Evolutionary conservation across 2,329 filamentous ascomycete genomes (phyloP).

Genomic region (Penicillium fuscoglaucum): DNA sequence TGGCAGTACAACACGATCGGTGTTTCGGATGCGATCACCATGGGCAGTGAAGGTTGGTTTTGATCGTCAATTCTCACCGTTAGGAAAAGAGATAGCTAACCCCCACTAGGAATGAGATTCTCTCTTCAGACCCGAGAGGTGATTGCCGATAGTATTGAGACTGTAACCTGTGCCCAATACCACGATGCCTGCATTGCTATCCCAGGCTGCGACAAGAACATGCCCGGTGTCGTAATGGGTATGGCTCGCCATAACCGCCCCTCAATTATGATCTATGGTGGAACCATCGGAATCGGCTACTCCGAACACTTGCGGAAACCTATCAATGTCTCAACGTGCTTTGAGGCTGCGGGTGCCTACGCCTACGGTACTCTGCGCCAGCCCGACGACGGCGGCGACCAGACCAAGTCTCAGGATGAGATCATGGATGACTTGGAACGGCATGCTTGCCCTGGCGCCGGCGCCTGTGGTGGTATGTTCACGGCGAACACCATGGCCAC

Average conservation of each 20-base stretch:
- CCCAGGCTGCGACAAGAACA: slow-evolving; percentile 96
- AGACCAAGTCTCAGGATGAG: slow-evolving; percentile 69
- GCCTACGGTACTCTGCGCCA: slow-evolving; percentile 72
- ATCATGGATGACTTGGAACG: slow-evolving; percentile 81
- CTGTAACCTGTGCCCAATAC: slow-evolving; percentile 85
- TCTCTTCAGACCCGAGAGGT: slow-evolving; percentile 87
- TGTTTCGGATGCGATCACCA: slow-evolving; percentile 88
- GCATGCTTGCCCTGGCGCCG: slow-evolving; percentile 74
- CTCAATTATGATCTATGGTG: slow-evolving; percentile 93
- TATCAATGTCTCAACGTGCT: slow-evolving; percentile 87
- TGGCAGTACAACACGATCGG: slow-evolving; percentile 96
- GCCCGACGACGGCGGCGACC: slow-evolving; percentile 63
- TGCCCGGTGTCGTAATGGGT: slow-evolving; percentile 90
- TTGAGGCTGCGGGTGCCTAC: slow-evolving; percentile 82
- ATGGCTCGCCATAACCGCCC: slow-evolving; percentile 89
- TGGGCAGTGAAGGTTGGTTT: slow-evolving; percentile 79
- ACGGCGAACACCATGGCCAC: slow-evolving; percentile 94
- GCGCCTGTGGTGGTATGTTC: slow-evolving; percentile 90
- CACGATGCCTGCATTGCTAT: slow-evolving; percentile 94
- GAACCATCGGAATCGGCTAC: slow-evolving; percentile 85
- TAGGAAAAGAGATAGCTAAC: slow-evolving; percentile 9
- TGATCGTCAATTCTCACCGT: slow-evolving; percentile 9
- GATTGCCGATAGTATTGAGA: slow-evolving; percentile 92
- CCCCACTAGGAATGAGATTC: slow-evolving; percentile 76
- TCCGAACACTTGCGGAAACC: slow-evolving; percentile 71